Evolutionary conservation across 179 eudicot species (phyloP).

Genomic region (Spergularia azorica): DNA sequence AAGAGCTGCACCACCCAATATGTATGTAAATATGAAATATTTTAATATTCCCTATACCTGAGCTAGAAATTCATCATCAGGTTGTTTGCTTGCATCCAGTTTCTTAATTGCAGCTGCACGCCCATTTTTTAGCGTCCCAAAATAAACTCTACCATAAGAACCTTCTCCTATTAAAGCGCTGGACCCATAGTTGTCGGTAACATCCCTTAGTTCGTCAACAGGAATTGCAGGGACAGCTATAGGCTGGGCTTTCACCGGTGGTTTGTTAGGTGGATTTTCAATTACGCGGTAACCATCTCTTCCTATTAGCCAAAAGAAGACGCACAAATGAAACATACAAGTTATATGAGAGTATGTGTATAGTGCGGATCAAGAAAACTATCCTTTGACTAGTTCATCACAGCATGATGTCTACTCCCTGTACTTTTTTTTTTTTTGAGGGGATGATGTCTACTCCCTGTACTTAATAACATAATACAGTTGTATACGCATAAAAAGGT

Average conservation of each 20-base stretch:
- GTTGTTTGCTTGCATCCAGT: constrained; percentile 81
- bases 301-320: constrained; percentile 22
- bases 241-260: constrained; percentile 55
- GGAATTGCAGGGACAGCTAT: constrained; percentile 61
- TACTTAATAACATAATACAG: not conserved
- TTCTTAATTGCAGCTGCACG: constrained; percentile 77
- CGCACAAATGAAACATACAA: not conserved
- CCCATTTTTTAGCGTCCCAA: constrained; percentile 66
- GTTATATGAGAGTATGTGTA: not conserved
- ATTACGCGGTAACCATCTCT: constrained; percentile 36
- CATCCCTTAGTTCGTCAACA: constrained; percentile 42
- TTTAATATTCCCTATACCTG: constrained; percentile 44
- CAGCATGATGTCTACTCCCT: not conserved
- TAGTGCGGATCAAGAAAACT: not conserved
- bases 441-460: no score
- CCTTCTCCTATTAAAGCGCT: constrained; percentile 76
- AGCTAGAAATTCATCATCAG: constrained; percentile 75
- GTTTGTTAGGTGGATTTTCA: constrained; percentile 34
- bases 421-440: no score
- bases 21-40: not conserved
- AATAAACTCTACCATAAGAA: constrained; percentile 82
- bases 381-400: not conserved
- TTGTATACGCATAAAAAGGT: not conserved
- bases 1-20: not conserved
- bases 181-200: constrained; percentile 75